Conservation (phyloP, 1,284 basidiomycete genomes). For the Cutaneotrichosporon mucoides region DNA sequence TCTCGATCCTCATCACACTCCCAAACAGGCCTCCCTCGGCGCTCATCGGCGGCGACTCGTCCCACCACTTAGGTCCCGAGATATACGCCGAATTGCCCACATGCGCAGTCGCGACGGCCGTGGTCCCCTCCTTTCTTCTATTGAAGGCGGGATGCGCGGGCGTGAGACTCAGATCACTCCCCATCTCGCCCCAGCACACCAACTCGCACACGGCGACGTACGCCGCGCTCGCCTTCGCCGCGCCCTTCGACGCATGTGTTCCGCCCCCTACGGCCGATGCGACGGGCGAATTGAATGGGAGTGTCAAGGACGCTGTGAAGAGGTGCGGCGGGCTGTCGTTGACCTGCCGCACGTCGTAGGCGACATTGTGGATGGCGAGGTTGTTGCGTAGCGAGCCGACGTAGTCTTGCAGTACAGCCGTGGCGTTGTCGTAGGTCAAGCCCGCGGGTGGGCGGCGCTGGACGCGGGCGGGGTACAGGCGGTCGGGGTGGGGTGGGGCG, state of each 20-base stretch:
- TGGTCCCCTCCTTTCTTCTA: not conserved
- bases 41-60: not conserved
- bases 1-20: not conserved
- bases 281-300: constrained; percentile 9
- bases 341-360: not conserved
- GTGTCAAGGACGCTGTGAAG: not conserved
- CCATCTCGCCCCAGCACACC: constrained; percentile 17
- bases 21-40: not conserved
- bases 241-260: constrained; percentile 7
- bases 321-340: too few species aligned
- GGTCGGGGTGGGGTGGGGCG: too few species aligned
- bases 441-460: too few species aligned
- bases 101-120: not conserved
- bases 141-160: constrained; percentile 6
- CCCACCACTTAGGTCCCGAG: not conserved
- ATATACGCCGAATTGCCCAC: not conserved
- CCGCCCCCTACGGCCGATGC: not conserved
- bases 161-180: constrained; percentile 3
- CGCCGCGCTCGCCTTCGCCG: constrained; percentile 20
- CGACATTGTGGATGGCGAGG: constrained; percentile 1
- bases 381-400: constrained; percentile 7
- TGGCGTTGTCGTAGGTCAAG: constrained; percentile 3
- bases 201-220: constrained; percentile 9
- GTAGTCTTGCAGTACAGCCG: constrained; percentile 1
- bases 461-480: too few species aligned